These are phyloP conservation scores for Ambrosiella xylebori DNA, from an alignment of 2,329 filamentous ascomycete species.

Conservation along the genomic window DNA sequence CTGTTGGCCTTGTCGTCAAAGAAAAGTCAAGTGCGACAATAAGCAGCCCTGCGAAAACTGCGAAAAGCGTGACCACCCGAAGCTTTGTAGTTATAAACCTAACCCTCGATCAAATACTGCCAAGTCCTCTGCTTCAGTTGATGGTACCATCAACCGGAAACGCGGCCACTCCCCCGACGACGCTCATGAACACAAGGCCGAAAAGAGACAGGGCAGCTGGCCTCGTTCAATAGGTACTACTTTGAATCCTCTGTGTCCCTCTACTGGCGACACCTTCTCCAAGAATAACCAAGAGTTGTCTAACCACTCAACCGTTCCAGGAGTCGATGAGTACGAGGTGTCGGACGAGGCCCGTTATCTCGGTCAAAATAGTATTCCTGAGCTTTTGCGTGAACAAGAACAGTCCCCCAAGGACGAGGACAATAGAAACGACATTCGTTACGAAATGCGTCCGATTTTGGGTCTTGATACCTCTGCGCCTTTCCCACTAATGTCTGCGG, in stretches of 20 bases:
- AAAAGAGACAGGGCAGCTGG: conserved; percentile 25
- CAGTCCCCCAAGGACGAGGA: conserved; percentile 34
- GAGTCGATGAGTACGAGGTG: conserved; percentile 34
- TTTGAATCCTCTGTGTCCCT: not conserved
- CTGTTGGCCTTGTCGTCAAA: conserved; percentile 50
- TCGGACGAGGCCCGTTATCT: conserved; percentile 42
- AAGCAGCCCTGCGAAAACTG: conserved; percentile 53
- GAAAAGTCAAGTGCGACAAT: conserved; percentile 54
- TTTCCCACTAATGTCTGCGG: conserved; percentile 48
- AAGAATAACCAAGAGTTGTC: not conserved
- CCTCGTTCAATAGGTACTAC: conserved; percentile 24
- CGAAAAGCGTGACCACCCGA: conserved; percentile 46
- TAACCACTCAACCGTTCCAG: conserved; percentile 11
- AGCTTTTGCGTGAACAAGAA: conserved; percentile 41
- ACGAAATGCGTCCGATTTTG: conserved; percentile 48
- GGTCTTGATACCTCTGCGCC: conserved; percentile 49
- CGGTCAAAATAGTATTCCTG: conserved; percentile 50
- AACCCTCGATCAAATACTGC: conserved; percentile 24
- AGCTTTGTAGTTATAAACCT: conserved; percentile 50
- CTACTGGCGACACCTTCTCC: conserved; percentile 2
- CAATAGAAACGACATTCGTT: conserved; percentile 39
- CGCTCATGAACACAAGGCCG: conserved; percentile 18
- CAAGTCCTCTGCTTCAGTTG: conserved; percentile 11
- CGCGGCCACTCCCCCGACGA: conserved; percentile 28
- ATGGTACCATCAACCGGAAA: conserved; percentile 19